phyloP scores from a whole-genome alignment of 305 asterid species.

The Rubia peregrina region DNA sequence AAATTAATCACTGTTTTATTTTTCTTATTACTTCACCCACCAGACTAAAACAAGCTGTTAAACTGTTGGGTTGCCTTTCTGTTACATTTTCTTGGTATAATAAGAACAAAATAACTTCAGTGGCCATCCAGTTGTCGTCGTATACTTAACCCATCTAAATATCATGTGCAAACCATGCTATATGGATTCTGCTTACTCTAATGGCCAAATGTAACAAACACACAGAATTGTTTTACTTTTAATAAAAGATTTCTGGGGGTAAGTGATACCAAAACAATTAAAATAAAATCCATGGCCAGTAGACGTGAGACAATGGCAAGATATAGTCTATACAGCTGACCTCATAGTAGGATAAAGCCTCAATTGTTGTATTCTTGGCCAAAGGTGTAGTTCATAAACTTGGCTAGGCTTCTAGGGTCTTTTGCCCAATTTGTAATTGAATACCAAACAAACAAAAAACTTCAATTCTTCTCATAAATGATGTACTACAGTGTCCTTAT shows the following conservation, averaged over 20 bases:
- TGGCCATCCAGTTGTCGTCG: background rate
- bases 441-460: background rate
- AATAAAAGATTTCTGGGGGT: background rate
- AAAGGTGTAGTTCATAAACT: background rate
- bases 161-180: background rate
- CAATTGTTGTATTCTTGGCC: too few species aligned
- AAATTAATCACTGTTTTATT: background rate
- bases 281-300: background rate
- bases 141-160: background rate
- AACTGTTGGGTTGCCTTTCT: background rate
- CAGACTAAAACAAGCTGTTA: background rate
- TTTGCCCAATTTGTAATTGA: background rate
- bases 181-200: background rate
- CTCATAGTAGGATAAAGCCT: background rate
- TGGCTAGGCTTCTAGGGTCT: too few species aligned
- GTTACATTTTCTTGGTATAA: background rate
- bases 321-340: background rate
- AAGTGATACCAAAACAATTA: background rate
- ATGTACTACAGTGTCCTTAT: constrained; percentile 1
- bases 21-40: background rate
- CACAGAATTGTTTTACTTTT: background rate
- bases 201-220: background rate
- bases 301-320: background rate
- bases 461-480: background rate
- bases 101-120: background rate